phyloP scores from a whole-genome alignment of 1,139 yeast species.

The Diutina rugosa region DNA sequence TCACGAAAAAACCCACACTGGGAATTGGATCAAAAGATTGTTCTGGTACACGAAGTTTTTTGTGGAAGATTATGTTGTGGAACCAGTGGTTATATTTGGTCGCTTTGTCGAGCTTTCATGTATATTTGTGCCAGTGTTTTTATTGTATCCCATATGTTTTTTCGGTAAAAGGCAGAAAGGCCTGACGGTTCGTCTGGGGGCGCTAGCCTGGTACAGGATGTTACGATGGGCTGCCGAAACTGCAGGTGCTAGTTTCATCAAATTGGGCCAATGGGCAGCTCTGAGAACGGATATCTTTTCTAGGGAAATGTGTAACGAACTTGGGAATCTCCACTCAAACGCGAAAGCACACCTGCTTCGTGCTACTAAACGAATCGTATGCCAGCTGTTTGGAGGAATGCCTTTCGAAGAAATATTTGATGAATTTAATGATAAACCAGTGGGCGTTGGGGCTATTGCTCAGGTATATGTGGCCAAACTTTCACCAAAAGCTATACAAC shows the following conservation, averaged over 20 bases:
- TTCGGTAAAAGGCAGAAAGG: background rate
- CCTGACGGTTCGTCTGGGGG: conserved; percentile 39
- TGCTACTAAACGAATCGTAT: conserved; percentile 46
- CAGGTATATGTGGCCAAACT: conserved; percentile 80
- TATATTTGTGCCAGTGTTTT: conserved; percentile 59
- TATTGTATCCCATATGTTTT: conserved; percentile 52
- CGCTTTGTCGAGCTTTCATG: conserved; percentile 57
- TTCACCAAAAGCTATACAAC: conserved; percentile 27
- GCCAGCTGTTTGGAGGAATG: conserved; percentile 44
- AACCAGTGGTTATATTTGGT: conserved; percentile 55
- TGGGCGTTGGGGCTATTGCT: conserved; percentile 96
- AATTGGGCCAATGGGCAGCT: conserved; percentile 98
- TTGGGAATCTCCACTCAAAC: conserved; percentile 70
- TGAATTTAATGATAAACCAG: conserved; percentile 59
- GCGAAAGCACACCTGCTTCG: conserved; percentile 61
- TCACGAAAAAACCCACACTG: conserved; percentile 12
- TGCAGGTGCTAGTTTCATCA: conserved; percentile 92
- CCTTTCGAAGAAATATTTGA: conserved; percentile 71
- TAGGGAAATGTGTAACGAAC: conserved; percentile 60
- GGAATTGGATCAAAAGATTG: conserved; percentile 15
- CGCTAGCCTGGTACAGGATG: conserved; percentile 57
- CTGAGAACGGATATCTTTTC: conserved; percentile 95
- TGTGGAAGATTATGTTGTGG: conserved; percentile 41
- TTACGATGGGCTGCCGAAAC: conserved; percentile 60
- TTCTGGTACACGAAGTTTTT: conserved; percentile 25